Evolutionary conservation across 148 eudicot species (phyloP), one percentile per base, ranked within the genome.

Genomic region (Cornus suecica): DNA sequence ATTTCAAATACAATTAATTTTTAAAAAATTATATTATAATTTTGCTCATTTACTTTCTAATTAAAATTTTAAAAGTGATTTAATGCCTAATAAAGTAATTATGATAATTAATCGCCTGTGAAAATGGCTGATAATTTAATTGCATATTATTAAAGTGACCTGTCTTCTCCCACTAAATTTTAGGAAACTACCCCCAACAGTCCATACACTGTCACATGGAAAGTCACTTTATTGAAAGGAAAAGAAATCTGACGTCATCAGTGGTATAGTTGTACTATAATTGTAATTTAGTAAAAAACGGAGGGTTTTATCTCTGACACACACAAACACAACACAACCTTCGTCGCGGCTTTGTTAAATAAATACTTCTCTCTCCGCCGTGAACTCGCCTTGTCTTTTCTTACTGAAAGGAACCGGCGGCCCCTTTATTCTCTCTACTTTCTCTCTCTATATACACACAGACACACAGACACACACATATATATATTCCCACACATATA

Each of bases 381-480:
- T 32, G 74, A 45, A 69, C 74, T 74, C 65, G 41, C 69, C 65
- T 72, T 27, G 20, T 54, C 67, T 74, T 68, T 73, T 29, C 74
- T 24, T 25, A 32, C 71, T 64, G 1, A 64, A 26, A 25, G 66
- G 66, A 74, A 69, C 70, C 78, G 82, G 70, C 82, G 82, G 77
- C 82, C 77, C 65, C n/a, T 30, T 27, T 1, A n/a, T 16, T 58
- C 62, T 22, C 62, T 58, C 62, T 15, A 3, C 23, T 0, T 45
- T 58, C 58, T 52, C 58, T 52, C 58, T 52, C 22, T 52, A 37
- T 37, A 37, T 4, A 37, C 9, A 37, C 9, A 37, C 9, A 4
- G 6, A 8, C 0, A 37, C 9, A 37, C 7, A 37, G 0, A 37
- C 8, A 37, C 42, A 34, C n/a, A n/a, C n/a, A n/a, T n/a, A n/a